Evolutionary conservation across 805 yeast genomes (phyloP), one percentile per base, ranked within the genome.

Genomic region (Clavispora phyllophila): DNA sequence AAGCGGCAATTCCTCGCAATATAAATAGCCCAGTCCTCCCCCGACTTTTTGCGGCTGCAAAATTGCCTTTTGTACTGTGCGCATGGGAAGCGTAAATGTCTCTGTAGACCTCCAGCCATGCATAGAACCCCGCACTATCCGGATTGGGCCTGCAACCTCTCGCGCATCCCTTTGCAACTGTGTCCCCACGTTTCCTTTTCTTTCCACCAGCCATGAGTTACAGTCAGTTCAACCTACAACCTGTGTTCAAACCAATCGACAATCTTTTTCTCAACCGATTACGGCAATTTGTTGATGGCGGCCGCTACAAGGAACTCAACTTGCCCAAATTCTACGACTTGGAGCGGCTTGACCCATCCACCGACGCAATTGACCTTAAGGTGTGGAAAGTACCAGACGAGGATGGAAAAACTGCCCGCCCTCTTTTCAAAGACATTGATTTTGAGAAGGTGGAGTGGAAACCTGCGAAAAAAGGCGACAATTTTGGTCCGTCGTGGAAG

Each of bases 401-500:
- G 51, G 50, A 63, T 42, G 73, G 73, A 9, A 54, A 61, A 36
- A 68, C 86, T 35, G 61, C 70, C 40, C 72, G 90, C 36, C 93
- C 93, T 0, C 63, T 74, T 25, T 84, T 82, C 62, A 63, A 70
- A 40, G 81, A 78, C 42, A 63, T 70, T 36, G 76, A 87, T 48
- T 70, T 79, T 50, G 68, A 61, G 18, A 55, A 56, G 4, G 57
- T 72, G 26, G 68, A 73, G 18, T 79, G 80, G 72, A 66, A 72
- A 50, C 66, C 70, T 19, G 83, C 87, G n/a, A 60, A 63, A 12
- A 81, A 80, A 50, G 95, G 93, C 18, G 82, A 86, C 51, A 65
- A 72, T 8, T 88, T 86, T 60, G 97, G 98, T 0, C 99, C 99
- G 3, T 84, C 95, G 12, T 91, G 99, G 99, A 83, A 91, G 45